These are phyloP conservation scores for Hypericum perforatum DNA, from an alignment of 345 rosid genomes.

Conservation along the genomic window DNA sequence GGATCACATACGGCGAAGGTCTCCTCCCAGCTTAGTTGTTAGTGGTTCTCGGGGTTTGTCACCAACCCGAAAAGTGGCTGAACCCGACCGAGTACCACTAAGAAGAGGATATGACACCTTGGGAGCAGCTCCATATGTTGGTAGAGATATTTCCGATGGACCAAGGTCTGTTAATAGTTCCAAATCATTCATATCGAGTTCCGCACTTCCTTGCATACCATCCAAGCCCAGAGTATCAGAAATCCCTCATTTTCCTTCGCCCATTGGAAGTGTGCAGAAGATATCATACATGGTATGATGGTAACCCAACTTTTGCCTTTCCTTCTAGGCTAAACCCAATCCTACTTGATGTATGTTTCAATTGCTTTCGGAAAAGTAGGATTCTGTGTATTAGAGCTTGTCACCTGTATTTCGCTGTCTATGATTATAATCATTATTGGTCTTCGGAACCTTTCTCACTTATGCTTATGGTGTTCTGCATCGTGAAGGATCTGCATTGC, in stretches of 20 bases:
- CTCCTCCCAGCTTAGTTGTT: conserved; percentile 48
- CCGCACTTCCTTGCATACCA: conserved; percentile 41
- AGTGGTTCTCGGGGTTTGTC: conserved; percentile 54
- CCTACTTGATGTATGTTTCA: too few species aligned
- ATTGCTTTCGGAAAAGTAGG: too few species aligned
- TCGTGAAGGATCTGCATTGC: too few species aligned
- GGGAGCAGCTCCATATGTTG: conserved; percentile 45
- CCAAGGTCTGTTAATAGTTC: conserved; percentile 38
- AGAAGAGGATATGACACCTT: conserved; percentile 45
- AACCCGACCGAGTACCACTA: conserved; percentile 38
- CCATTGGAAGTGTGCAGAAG: conserved; percentile 36
- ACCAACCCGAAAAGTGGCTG: conserved; percentile 43
- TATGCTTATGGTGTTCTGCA: too few species aligned
- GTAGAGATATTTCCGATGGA: conserved; percentile 44
- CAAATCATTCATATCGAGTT: conserved; percentile 39
- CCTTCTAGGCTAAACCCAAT: too few species aligned
- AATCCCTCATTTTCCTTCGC: conserved; percentile 41
- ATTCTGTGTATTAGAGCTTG: too few species aligned
- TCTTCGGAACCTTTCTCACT: too few species aligned
- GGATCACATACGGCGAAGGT: conserved; percentile 58
- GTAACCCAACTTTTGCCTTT: conserved; percentile 12
- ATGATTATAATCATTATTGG: too few species aligned
- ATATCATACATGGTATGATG: conserved; percentile 41
- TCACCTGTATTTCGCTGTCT: too few species aligned
- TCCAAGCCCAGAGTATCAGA: conserved; percentile 42